phyloP scores from a whole-genome alignment of 331 rosid genomes.

The Rosa hybrid region DNA sequence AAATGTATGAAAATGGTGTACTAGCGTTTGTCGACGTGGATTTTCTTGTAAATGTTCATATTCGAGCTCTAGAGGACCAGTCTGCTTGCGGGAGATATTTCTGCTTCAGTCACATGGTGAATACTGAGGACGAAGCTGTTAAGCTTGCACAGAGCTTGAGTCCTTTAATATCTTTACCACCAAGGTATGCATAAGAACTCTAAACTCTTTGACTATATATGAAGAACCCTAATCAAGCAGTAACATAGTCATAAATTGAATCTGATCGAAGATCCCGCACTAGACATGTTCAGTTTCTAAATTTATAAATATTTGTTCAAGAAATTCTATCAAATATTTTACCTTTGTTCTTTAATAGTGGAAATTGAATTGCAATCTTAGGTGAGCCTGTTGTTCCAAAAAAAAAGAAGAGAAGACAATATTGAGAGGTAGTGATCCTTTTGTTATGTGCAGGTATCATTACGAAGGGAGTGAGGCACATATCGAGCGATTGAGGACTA shows the following conservation, averaged over 20 bases:
- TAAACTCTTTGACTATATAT: no score
- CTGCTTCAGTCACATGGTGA: slow-evolving; percentile 39
- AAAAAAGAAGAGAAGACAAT: background rate
- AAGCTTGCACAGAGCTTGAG: slow-evolving; percentile 40
- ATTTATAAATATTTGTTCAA: no score
- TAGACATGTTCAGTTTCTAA: no score
- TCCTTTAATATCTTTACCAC: slow-evolving; percentile 47
- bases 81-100: slow-evolving; percentile 51
- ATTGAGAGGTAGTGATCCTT: background rate
- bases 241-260: no score
- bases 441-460: slow-evolving; percentile 28
- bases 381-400: no score
- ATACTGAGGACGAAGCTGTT: slow-evolving; percentile 40
- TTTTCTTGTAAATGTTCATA: slow-evolving; percentile 38
- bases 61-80: slow-evolving; percentile 44
- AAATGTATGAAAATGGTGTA: slow-evolving; percentile 57
- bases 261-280: no score
- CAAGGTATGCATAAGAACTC: slow-evolving; percentile 20
- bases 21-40: slow-evolving; percentile 40
- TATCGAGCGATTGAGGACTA: slow-evolving; percentile 39
- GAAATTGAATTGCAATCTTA: no score
- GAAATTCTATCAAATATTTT: no score
- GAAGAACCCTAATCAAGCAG: no score
- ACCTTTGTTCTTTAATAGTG: no score
- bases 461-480: slow-evolving; percentile 34